phyloP scores from a whole-genome alignment of 2,329 filamentous ascomycete genomes.

The Beauveria varroae region DNA sequence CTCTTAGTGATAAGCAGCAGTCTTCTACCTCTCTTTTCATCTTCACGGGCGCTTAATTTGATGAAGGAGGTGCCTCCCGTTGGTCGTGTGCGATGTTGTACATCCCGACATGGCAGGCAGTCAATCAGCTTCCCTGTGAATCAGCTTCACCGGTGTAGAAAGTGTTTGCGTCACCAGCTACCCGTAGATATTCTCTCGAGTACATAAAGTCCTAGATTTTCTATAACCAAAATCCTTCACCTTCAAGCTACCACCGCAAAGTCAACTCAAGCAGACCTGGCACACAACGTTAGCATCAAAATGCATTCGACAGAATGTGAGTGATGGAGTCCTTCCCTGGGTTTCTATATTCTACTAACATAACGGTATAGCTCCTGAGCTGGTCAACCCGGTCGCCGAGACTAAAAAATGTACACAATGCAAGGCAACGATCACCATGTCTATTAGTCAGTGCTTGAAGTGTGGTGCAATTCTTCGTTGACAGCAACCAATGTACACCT shows the following conservation, averaged over 20 bases:
- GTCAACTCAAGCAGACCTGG: not conserved
- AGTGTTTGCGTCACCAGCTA: no score
- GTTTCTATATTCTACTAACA: not conserved
- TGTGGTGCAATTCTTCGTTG: not conserved
- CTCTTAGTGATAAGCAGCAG: no score
- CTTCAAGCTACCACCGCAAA: not conserved
- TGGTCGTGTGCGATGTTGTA: no score
- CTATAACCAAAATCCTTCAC: not conserved
- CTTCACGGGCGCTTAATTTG: no score
- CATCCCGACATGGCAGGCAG: no score
- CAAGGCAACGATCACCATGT: not conserved
- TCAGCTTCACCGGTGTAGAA: no score
- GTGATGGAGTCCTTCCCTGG: not conserved
- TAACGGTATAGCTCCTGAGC: not conserved
- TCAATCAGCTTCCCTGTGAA: no score
- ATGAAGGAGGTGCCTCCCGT: no score
- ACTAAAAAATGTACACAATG: not conserved
- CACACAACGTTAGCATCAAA: not conserved
- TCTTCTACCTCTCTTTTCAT: no score
- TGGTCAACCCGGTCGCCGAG: not conserved
- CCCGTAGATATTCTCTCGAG: no score
- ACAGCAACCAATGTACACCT: no score
- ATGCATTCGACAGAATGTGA: not conserved
- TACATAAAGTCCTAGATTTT: no score
- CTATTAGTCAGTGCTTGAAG: not conserved